These are phyloP conservation scores for Gossypium longicalyx DNA, from an alignment of 345 rosid genomes.

Conservation along the genomic window DNA sequence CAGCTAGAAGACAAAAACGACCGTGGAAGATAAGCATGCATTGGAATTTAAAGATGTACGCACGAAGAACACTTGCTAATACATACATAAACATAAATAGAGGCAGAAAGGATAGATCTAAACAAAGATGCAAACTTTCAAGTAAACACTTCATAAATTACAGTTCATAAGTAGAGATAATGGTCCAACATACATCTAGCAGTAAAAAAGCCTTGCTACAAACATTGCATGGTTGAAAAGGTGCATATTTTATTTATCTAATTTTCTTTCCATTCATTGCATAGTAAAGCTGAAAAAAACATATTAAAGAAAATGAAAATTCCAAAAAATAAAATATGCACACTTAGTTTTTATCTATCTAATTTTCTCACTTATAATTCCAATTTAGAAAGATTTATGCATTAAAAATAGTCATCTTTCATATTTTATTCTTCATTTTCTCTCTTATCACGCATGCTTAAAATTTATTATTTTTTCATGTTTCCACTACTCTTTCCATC, in stretches of 20 bases:
- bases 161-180: conserved; percentile 28
- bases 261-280: neutral
- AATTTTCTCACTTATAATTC: no score
- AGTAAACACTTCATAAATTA: conserved; percentile 21
- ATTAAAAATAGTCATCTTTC: no score
- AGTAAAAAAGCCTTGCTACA: conserved; percentile 52
- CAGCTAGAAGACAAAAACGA: neutral
- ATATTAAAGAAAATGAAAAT: neutral
- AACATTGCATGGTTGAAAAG: conserved; percentile 37
- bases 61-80: neutral
- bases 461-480: no score
- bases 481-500: no score
- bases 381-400: no score
- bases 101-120: neutral
- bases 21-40: neutral
- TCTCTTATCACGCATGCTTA: no score
- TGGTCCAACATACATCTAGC: conserved; percentile 56
- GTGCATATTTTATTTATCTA: no score
- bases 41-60: neutral
- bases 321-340: no score
- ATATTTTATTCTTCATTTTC: no score
- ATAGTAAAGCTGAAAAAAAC: neutral
- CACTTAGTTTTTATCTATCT: no score
- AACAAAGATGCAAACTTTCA: conserved; percentile 11
- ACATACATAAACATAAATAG: neutral